These are phyloP conservation scores for Calonectria crousiana DNA, from an alignment of 2,329 filamentous ascomycete species.

Conservation along the genomic window DNA sequence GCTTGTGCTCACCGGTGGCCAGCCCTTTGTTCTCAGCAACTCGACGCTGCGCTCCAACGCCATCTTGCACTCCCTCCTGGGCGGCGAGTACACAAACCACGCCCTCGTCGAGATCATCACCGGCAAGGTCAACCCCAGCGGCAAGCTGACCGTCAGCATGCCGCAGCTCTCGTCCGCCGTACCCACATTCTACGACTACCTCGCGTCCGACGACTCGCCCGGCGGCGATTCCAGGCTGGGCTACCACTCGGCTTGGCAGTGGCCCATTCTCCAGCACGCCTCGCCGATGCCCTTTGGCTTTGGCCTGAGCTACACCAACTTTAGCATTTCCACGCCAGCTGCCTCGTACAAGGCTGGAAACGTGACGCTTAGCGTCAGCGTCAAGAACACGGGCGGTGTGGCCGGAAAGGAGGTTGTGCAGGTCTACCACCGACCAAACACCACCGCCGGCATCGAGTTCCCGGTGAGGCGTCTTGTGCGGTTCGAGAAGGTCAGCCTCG, in stretches of 20 bases:
- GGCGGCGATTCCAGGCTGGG: slow-evolving; percentile 68
- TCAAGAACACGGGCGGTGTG: slow-evolving; percentile 68
- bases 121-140: slow-evolving; percentile 68
- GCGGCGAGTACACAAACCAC: slow-evolving; percentile 74
- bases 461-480: slow-evolving; percentile 70
- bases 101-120: slow-evolving; percentile 73
- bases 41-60: slow-evolving; percentile 58
- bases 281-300: slow-evolving; percentile 63
- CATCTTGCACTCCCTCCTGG: slow-evolving; percentile 72
- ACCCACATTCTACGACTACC: slow-evolving; percentile 77
- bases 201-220: slow-evolving; percentile 70
- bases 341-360: slow-evolving; percentile 52
- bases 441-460: slow-evolving; percentile 59
- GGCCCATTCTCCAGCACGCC: slow-evolving; percentile 40
- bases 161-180: slow-evolving; percentile 57
- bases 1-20: slow-evolving; percentile 46
- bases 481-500: slow-evolving; percentile 70
- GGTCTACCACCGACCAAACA: slow-evolving; percentile 63
- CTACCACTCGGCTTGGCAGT: slow-evolving; percentile 60
- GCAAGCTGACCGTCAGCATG: slow-evolving; percentile 58
- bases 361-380: slow-evolving; percentile 58
- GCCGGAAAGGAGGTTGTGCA: slow-evolving; percentile 65
- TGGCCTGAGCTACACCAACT: slow-evolving; percentile 74
- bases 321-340: slow-evolving; percentile 60
- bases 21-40: slow-evolving; percentile 46